These are phyloP conservation scores for Grosmannia huntii DNA, from an alignment of 2,329 filamentous ascomycete species.

Conservation along the genomic window DNA sequence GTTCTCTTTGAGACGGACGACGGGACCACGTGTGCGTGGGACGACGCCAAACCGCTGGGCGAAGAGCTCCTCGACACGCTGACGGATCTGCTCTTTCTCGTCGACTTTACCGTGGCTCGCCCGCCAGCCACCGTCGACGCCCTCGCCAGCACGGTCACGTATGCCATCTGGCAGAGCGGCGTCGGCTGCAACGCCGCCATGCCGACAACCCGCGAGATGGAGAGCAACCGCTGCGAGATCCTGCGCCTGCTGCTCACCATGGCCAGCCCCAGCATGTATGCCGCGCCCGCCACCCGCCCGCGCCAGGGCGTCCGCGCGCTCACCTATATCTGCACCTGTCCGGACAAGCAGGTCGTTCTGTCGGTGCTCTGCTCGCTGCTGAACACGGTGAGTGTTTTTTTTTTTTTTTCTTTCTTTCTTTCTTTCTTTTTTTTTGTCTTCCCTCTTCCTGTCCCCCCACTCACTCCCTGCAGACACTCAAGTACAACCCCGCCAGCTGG, in stretches of 20 bases:
- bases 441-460: too few species aligned
- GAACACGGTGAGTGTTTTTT: slow-evolving; percentile 61
- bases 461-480: slow-evolving; percentile 83
- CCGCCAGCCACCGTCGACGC: slow-evolving; percentile 36
- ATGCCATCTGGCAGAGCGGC: slow-evolving; percentile 95
- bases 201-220: slow-evolving; percentile 79
- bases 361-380: slow-evolving; percentile 84
- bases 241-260: slow-evolving; percentile 74
- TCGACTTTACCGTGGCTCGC: slow-evolving; percentile 72
- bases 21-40: slow-evolving; percentile 61
- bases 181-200: slow-evolving; percentile 89
- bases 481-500: slow-evolving; percentile 93
- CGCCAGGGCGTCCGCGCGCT: slow-evolving; percentile 72
- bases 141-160: slow-evolving; percentile 69
- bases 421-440: too few species aligned
- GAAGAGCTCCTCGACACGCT: slow-evolving; percentile 89
- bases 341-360: slow-evolving; percentile 83
- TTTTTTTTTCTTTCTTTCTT: too few species aligned
- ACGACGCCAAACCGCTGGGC: slow-evolving; percentile 74
- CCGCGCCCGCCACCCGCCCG: slow-evolving; percentile 66
- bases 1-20: slow-evolving; percentile 58
- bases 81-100: slow-evolving; percentile 81
- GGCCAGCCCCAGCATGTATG: slow-evolving; percentile 87
- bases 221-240: slow-evolving; percentile 86
- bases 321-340: slow-evolving; percentile 76